Evolutionary conservation across 805 yeast species (phyloP).

Genomic region (Candida adriatica): DNA sequence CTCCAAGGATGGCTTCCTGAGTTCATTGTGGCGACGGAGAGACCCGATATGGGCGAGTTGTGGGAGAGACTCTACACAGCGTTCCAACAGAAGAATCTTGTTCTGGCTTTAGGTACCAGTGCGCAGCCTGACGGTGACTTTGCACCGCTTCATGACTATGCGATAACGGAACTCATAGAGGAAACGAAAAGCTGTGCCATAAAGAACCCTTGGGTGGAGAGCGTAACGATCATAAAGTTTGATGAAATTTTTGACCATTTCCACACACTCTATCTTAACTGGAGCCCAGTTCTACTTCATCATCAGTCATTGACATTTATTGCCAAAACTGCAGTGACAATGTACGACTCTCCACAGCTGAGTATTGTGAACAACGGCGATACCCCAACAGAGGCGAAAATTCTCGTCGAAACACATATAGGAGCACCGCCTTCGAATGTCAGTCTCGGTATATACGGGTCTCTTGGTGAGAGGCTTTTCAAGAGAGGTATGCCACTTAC

Average conservation of each 20-base stretch:
- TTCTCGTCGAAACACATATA: conserved; percentile 43
- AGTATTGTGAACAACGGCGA: conserved; percentile 28
- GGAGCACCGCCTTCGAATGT: conserved; percentile 18
- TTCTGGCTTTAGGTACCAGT: conserved; percentile 69
- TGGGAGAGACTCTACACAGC: conserved; percentile 29
- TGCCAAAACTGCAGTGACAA: conserved; percentile 19
- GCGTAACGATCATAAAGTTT: conserved; percentile 15
- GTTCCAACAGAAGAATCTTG: conserved; percentile 30
- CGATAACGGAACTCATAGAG: conserved; percentile 37
- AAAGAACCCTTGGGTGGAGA: conserved; percentile 40
- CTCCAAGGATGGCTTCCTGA: conserved; percentile 76
- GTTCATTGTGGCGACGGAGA: conserved; percentile 28
- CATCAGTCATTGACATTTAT: conserved; percentile 24
- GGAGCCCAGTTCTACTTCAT: conserved; percentile 40
- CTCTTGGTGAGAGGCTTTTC: conserved; percentile 28
- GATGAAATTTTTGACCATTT: conserved; percentile 33
- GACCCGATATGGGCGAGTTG: conserved; percentile 26
- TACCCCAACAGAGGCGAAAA: conserved; percentile 31
- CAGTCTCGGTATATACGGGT: conserved; percentile 24
- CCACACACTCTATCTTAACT: conserved; percentile 53
- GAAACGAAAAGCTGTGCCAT: conserved; percentile 22
- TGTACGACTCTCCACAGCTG: conserved; percentile 37
- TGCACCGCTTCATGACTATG: conserved; percentile 64
- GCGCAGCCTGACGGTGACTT: conserved; percentile 31
- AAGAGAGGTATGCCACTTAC: conserved; percentile 3